These are phyloP conservation scores for Aspergillus carbonarius DNA, from an alignment of 2,329 filamentous ascomycete genomes.

Conservation along the genomic window DNA sequence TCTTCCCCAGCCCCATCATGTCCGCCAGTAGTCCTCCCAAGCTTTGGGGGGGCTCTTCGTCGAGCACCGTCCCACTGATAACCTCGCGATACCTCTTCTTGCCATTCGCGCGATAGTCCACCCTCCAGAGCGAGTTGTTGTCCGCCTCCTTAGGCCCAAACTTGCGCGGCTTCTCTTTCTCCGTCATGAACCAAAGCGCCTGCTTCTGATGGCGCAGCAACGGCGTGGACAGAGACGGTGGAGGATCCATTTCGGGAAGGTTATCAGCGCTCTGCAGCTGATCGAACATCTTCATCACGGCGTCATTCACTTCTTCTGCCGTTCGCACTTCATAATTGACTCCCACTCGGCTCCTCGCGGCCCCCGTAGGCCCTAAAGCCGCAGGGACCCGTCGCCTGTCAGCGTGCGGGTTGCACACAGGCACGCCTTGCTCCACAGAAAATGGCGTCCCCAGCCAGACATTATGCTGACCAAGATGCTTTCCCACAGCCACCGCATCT, in stretches of 20 bases:
- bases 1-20: constrained; percentile 89
- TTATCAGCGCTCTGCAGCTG: constrained; percentile 73
- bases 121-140: constrained; percentile 75
- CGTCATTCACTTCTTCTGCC: constrained; percentile 80
- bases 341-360: constrained; percentile 24
- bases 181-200: constrained; percentile 80
- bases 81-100: constrained; percentile 73
- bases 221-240: constrained; percentile 60
- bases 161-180: constrained; percentile 68
- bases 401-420: constrained; percentile 75
- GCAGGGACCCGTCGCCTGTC: constrained; percentile 48
- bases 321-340: constrained; percentile 57
- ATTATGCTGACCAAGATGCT: constrained; percentile 63
- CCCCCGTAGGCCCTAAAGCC: constrained; percentile 20
- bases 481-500: constrained; percentile 65
- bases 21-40: constrained; percentile 75
- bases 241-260: constrained; percentile 70
- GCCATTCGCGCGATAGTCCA: constrained; percentile 57
- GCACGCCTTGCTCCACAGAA: constrained; percentile 65
- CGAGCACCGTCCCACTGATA: constrained; percentile 70
- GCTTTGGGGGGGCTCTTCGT: constrained; percentile 62
- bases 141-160: constrained; percentile 59
- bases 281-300: constrained; percentile 86
- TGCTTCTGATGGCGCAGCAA: constrained; percentile 87
- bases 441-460: constrained; percentile 67